phyloP scores from a whole-genome alignment of 2,329 filamentous ascomycete species.

The Scytalidium sp. region DNA sequence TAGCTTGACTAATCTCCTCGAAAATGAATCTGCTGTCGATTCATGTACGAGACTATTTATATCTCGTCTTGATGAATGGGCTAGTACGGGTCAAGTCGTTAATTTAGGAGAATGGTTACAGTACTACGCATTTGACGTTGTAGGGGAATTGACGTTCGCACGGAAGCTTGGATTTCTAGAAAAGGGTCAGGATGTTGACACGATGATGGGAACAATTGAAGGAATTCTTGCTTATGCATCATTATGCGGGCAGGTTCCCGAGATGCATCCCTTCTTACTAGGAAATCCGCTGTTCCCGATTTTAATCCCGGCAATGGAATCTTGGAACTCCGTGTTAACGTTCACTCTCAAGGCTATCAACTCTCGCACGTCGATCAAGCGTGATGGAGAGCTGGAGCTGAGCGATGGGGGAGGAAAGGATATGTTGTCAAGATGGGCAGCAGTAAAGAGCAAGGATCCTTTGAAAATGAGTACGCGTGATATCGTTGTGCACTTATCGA shows the following conservation, averaged over 20 bases:
- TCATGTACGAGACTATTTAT: slow-evolving; percentile 38
- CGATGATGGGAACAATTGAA: slow-evolving; percentile 28
- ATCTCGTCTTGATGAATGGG: slow-evolving; percentile 32
- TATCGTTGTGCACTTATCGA: slow-evolving; percentile 6
- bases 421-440: slow-evolving; percentile 28
- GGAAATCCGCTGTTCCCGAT: slow-evolving; percentile 2
- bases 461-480: slow-evolving; percentile 32
- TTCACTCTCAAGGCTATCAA: slow-evolving; percentile 21
- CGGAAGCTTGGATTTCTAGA: slow-evolving; percentile 30
- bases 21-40: slow-evolving; percentile 45
- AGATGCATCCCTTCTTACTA: slow-evolving; percentile 4
- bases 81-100: slow-evolving; percentile 21
- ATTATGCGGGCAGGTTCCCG: slow-evolving; percentile 3
- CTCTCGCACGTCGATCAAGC: slow-evolving; percentile 36
- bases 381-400: slow-evolving; percentile 36
- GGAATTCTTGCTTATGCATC: not conserved
- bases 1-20: slow-evolving; percentile 41
- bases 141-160: slow-evolving; percentile 30
- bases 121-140: slow-evolving; percentile 31
- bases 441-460: slow-evolving; percentile 30
- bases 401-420: slow-evolving; percentile 38
- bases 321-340: not conserved
- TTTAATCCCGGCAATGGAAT: slow-evolving; percentile 1
- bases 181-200: slow-evolving; percentile 26
- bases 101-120: slow-evolving; percentile 23